phyloP scores from a whole-genome alignment of 1,284 basidiomycete genomes.

The Abortiporus biennis region DNA sequence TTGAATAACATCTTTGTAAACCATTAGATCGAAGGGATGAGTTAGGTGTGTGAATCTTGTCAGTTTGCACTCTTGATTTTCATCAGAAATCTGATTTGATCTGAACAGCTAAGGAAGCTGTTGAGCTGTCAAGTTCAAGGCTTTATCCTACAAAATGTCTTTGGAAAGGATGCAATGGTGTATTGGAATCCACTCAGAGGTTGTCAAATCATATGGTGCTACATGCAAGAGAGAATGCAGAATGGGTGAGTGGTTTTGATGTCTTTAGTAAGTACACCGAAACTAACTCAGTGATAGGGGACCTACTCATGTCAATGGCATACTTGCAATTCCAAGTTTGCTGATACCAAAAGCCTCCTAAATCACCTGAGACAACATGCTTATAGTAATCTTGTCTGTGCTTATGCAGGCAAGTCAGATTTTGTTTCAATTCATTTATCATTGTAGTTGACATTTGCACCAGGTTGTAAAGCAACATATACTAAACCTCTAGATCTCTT shows the following conservation, averaged over 20 bases:
- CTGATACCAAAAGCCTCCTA: slow-evolving; percentile 23
- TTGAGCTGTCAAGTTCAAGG: slow-evolving; percentile 35
- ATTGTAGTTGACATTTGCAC: no score
- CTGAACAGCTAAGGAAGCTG: background rate
- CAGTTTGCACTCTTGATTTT: no score
- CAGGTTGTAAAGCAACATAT: no score
- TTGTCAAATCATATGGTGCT: slow-evolving; percentile 44
- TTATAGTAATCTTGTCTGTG: slow-evolving; percentile 34
- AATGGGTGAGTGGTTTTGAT: slow-evolving; percentile 21
- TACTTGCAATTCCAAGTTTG: slow-evolving; percentile 34
- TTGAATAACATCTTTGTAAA: no score
- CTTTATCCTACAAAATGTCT: slow-evolving; percentile 43
- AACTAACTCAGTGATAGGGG: slow-evolving; percentile 8
- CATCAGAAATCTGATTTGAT: no score
- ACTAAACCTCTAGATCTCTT: no score
- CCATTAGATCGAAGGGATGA: no score
- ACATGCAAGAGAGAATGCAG: slow-evolving; percentile 34
- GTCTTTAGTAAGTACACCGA: slow-evolving; percentile 4
- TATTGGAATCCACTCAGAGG: slow-evolving; percentile 46
- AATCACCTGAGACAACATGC: slow-evolving; percentile 43
- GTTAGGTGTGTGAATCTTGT: no score
- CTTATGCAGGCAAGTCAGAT: slow-evolving; percentile 40
- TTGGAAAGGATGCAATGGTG: slow-evolving; percentile 52
- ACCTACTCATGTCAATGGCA: slow-evolving; percentile 41
- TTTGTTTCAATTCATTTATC: no score